Evolutionary conservation across 2,329 filamentous ascomycete genomes (phyloP).

Genomic region (Ophiostoma fasciatum): DNA sequence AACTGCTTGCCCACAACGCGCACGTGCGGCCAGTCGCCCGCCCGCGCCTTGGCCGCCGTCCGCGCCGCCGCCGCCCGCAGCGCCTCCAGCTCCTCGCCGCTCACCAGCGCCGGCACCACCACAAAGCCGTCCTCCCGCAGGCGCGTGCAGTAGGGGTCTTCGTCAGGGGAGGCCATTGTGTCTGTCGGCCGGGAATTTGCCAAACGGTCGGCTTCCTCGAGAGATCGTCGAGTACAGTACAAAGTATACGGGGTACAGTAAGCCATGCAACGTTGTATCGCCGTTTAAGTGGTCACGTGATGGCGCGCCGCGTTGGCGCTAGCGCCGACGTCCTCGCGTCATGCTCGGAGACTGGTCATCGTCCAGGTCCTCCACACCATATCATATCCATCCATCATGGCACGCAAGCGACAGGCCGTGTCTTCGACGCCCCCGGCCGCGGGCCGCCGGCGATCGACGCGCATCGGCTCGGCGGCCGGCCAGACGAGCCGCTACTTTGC

Average conservation of each 20-base stretch:
- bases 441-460: constrained; percentile 30
- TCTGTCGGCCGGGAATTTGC: no score
- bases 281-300: constrained; percentile 5
- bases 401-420: constrained; percentile 25
- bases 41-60: constrained; percentile 46
- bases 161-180: no score
- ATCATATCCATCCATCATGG: neutral
- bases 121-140: constrained; percentile 66
- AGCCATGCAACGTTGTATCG: no score
- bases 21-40: constrained; percentile 66
- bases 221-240: no score
- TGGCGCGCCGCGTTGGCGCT: no score
- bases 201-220: no score
- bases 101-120: constrained; percentile 50
- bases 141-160: constrained; percentile 26
- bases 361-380: no score
- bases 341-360: no score
- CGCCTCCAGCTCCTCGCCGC: constrained; percentile 31
- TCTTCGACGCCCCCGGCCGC: constrained; percentile 15
- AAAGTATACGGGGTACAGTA: no score
- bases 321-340: no score
- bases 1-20: constrained; percentile 83
- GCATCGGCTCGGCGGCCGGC: constrained; percentile 26
- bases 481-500: constrained; percentile 40
- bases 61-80: constrained; percentile 46